A percentile compares a stretch with the other conserved stretches of the same genome.
Conservation (phyloP, 1,284 basidiomycete genomes). For the Rhodotorula sp. region DNA sequence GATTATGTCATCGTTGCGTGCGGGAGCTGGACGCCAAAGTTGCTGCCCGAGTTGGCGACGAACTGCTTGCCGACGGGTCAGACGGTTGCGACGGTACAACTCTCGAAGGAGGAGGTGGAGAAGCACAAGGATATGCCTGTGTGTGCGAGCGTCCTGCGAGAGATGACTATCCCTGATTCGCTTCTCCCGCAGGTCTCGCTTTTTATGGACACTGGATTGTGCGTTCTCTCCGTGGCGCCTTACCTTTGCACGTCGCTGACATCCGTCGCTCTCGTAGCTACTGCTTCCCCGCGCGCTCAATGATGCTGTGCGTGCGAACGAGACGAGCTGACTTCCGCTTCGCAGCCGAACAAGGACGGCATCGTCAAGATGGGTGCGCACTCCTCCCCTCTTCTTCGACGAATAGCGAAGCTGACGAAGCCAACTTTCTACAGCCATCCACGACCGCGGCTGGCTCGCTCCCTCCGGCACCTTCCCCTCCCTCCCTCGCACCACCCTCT, state of each 20-base stretch:
- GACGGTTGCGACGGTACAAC: constrained; percentile 27
- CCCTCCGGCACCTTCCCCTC: constrained; percentile 26
- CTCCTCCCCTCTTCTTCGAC: too few relatives aligned
- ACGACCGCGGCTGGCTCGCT: constrained; percentile 34
- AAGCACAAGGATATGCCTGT: constrained; percentile 30
- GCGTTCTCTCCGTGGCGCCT: not conserved
- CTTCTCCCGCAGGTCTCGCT: constrained; percentile 9
- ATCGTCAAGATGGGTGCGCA: constrained; percentile 24
- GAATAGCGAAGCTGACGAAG: not conserved
- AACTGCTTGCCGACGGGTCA: constrained; percentile 34
- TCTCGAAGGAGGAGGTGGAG: constrained; percentile 17
- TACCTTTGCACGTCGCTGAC: not conserved
- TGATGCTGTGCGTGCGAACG: rapidly evolving
- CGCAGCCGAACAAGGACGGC: constrained; percentile 8
- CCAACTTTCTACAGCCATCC: constrained; percentile 21
- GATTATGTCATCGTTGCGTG: constrained; percentile 23
- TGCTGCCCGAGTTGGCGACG: constrained; percentile 29
- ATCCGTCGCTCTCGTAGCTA: not conserved
- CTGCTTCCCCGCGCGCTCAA: constrained; percentile 19
- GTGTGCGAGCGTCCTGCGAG: not conserved
- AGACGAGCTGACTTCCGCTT: not conserved
- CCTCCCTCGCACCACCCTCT: constrained; percentile 24
- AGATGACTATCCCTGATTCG: not conserved
- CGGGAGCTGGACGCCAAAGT: constrained; percentile 28
- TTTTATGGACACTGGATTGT: constrained; percentile 35